phyloP scores from a whole-genome alignment of 2,329 filamentous ascomycete species.

The Ophiostoma sp. region DNA sequence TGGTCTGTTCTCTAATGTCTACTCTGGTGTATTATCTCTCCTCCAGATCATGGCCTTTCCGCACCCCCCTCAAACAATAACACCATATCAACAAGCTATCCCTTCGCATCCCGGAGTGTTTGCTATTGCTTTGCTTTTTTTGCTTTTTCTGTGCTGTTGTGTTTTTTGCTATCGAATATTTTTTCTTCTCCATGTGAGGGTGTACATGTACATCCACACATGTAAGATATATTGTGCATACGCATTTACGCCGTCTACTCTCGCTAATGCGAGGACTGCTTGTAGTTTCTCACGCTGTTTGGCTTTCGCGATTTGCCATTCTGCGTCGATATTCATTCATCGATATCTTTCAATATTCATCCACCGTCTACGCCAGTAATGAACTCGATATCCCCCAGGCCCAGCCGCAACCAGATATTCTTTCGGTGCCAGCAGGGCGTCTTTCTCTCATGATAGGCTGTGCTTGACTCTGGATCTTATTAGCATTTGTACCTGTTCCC shows the following conservation, averaged over 20 bases:
- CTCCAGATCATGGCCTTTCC: neutral
- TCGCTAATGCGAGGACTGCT: neutral
- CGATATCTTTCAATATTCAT: neutral
- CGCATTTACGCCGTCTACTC: neutral
- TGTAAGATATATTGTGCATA: neutral
- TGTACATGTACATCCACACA: neutral
- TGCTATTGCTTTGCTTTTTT: too few relatives aligned
- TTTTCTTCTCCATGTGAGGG: neutral
- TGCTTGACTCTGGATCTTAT: neutral
- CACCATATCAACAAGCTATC: neutral
- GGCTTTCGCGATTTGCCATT: neutral
- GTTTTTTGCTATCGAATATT: neutral
- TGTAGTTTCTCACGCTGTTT: neutral
- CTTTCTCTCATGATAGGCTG: conserved; percentile 1
- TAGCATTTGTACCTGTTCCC: neutral
- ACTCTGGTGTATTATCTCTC: neutral
- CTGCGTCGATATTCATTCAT: neutral
- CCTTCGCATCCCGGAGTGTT: neutral
- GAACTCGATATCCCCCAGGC: neutral
- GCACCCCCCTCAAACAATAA: neutral
- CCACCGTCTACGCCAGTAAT: neutral
- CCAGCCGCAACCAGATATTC: conserved; percentile 3
- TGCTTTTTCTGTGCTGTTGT: neutral
- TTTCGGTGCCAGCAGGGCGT: neutral
- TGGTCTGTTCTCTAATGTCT: neutral